These are phyloP conservation scores for Lasiosphaeria ovina DNA, from an alignment of 495 filamentous ascomycete genomes.

Conservation along the genomic window DNA sequence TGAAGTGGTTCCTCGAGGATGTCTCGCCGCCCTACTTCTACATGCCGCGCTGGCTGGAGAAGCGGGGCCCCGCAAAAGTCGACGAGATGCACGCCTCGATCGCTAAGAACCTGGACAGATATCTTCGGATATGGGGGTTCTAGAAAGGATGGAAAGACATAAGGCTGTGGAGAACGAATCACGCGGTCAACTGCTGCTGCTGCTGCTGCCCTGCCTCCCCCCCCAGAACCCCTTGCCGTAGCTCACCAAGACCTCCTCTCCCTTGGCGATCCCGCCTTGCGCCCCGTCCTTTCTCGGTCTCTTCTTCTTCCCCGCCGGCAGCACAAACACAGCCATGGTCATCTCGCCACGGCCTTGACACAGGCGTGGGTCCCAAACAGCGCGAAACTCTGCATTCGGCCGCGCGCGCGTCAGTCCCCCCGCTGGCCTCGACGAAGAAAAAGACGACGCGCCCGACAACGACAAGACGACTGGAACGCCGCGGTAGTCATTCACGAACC, in stretches of 20 bases:
- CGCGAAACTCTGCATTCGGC: constrained; percentile 62
- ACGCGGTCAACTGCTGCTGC: too few species aligned
- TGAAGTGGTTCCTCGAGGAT: neutral
- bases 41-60: neutral
- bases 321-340: constrained; percentile 62
- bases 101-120: neutral
- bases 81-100: neutral
- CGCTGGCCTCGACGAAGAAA: neutral
- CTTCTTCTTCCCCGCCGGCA: constrained; percentile 53
- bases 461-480: constrained; percentile 55
- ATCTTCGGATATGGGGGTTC: neutral
- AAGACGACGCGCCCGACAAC: neutral
- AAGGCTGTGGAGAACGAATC: too few species aligned
- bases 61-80: neutral
- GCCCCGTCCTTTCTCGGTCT: constrained; percentile 43
- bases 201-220: constrained; percentile 11
- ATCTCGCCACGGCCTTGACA: constrained; percentile 35
- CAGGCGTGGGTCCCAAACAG: constrained; percentile 45
- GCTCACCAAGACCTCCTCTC: constrained; percentile 53
- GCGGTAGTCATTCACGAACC: constrained; percentile 74
- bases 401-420: constrained; percentile 20
- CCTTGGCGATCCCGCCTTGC: constrained; percentile 29
- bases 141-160: neutral
- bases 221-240: constrained; percentile 70
- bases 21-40: neutral